phyloP scores from a whole-genome alignment of 208 protist species.

The Trypanosoma melophagium region DNA sequence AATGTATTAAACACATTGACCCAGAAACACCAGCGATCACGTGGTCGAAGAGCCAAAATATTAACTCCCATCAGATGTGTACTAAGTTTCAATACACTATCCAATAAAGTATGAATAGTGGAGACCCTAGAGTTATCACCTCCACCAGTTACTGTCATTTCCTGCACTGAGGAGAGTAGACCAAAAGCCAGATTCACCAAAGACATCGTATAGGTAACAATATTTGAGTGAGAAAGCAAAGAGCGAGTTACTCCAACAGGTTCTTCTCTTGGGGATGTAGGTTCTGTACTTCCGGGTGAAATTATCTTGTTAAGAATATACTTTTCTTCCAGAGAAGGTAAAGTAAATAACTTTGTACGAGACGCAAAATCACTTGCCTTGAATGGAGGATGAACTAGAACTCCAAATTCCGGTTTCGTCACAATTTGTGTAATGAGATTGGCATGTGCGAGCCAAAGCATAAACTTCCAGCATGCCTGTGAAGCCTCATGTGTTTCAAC shows the following conservation, averaged over 20 bases:
- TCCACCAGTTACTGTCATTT: constrained; percentile 19
- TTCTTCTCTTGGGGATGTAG: neutral
- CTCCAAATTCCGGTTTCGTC: constrained; percentile 27
- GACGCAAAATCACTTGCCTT: constrained; percentile 20
- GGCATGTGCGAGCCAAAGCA: constrained; percentile 33
- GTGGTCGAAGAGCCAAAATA: constrained; percentile 23
- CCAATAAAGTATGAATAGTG: constrained; percentile 6
- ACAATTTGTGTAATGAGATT: constrained; percentile 26
- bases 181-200: constrained; percentile 39
- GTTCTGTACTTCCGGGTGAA: neutral
- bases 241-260: neutral
- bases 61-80: constrained; percentile 20
- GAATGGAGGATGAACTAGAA: constrained; percentile 23
- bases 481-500: constrained; percentile 21
- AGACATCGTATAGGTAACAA: constrained; percentile 36
- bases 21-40: constrained; percentile 34
- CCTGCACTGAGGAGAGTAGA: constrained; percentile 37
- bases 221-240: neutral
- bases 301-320: constrained; percentile 18
- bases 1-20: constrained; percentile 74
- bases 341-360: constrained; percentile 22
- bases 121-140: constrained; percentile 12
- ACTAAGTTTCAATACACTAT: constrained; percentile 17
- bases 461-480: constrained; percentile 28
- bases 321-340: constrained; percentile 26